Base-by-base conservation (phyloP, 768 basidiomycete species). In the Porpolomopsis calyptriformis region DNA sequence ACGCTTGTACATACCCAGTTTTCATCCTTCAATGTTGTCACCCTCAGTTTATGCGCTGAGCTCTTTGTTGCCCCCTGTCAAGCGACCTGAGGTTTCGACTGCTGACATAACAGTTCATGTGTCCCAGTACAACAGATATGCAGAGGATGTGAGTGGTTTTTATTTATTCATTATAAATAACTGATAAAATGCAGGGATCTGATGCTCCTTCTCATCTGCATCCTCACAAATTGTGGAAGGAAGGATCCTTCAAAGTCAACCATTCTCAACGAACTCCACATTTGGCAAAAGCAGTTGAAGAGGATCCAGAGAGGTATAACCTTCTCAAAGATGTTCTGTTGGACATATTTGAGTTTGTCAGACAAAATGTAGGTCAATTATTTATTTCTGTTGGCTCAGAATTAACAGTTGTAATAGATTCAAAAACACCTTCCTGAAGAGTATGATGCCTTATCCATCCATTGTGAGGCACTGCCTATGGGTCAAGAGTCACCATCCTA, bases 401-500 rank as follows among this genome's bases (percentile, higher is more conserved):
- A 16, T 27, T 19, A 16, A 18, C 12, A 38, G 24, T 18, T 23
- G 3, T 38, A 14, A 7, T 10, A 40, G 48, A 1, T 49, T 29
- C 31, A 38, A n/a, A 20, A 35, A 35, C 22, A 46, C 14, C 35
- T 45, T 14, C 57, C 55, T 9, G 47, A 53, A 8, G 46, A 51
- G 4, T 49, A 45, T 34, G 25, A 48, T 18, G 26, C 39, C 18
- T 33, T 54, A 18, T 18, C 23, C 5, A 24, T 51, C 16, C 54
- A 26, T 47, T 45, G 45, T 5, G 49, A 52, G n/a, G 5, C 45
- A 36, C 55, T 55, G 12, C 55, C 53, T 14, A n/a, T 39, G 8
- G 34, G 45, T 12, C 39, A 45, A 41, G 18, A 43, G 47, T 49
- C 49, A 43, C 45, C 55, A 36, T 47, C 44, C 11, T 48, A 49